A percentile compares a stretch with the other conserved stretches of the same genome.
These are phyloP conservation scores for Cyberlindnera nakhonratchasimensis DNA, from an alignment of 805 yeast genomes.

Conservation along the genomic window DNA sequence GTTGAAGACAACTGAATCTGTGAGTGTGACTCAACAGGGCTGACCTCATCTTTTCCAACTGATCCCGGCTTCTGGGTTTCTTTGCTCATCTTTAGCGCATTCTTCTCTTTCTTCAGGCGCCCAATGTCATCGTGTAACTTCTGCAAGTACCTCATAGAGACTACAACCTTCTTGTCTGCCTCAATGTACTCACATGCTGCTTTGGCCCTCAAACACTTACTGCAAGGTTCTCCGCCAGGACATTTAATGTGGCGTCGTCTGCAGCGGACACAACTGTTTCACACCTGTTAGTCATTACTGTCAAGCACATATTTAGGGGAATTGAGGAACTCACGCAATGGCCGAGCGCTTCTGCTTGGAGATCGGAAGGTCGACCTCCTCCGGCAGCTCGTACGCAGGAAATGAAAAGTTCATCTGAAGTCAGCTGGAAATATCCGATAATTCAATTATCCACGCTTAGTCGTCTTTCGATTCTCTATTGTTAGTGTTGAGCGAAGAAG, in stretches of 20 bases:
- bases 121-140: conserved; percentile 67
- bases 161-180: conserved; percentile 68
- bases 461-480: neutral
- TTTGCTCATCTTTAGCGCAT: conserved; percentile 40
- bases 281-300: neutral
- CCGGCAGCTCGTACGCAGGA: conserved; percentile 8
- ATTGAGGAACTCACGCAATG: conserved; percentile 20
- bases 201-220: conserved; percentile 53
- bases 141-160: conserved; percentile 65
- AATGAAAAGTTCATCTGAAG: conserved; percentile 5
- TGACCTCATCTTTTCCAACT: neutral
- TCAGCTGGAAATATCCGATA: no score
- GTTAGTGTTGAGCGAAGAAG: neutral
- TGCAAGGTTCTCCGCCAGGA: conserved; percentile 75
- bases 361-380: conserved; percentile 14
- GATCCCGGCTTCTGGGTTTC: neutral
- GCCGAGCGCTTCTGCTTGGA: conserved; percentile 24
- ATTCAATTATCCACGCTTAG: neutral
- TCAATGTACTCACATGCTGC: conserved; percentile 67
- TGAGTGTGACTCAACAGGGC: neutral
- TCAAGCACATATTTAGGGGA: neutral
- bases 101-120: conserved; percentile 61
- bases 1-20: neutral
- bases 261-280: conserved; percentile 52
- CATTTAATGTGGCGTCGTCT: conserved; percentile 71